phyloP scores from a whole-genome alignment of 371 early-diverging fungal species.

The Entomophthora muscae region DNA sequence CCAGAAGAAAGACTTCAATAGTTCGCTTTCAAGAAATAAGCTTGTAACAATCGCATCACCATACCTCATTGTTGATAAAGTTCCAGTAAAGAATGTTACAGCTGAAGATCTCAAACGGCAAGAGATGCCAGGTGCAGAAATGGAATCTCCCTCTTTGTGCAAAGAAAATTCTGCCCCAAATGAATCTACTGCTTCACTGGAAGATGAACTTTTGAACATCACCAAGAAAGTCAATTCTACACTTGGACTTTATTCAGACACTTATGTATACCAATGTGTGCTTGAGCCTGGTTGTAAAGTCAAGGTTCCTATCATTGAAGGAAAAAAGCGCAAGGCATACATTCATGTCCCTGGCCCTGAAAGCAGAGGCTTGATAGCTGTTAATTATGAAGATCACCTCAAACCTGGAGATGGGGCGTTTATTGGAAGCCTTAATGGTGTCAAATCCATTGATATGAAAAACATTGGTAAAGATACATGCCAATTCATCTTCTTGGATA shows the following conservation, averaged over 20 bases:
- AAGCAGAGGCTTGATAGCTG: neutral
- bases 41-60: constrained; percentile 1
- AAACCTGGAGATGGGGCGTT: constrained; percentile 7
- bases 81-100: neutral
- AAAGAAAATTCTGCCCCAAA: neutral
- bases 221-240: neutral
- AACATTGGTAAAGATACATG: neutral
- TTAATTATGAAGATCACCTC: constrained; percentile 1
- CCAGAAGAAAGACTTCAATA: neutral
- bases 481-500: neutral
- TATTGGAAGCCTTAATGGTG: neutral
- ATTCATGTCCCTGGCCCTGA: constrained; percentile 3
- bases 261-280: constrained; percentile 1
- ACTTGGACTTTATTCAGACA: constrained; percentile 1
- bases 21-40: neutral
- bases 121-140: neutral
- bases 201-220: neutral
- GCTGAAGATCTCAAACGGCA: neutral
- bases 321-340: neutral
- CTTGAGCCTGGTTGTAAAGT: constrained; percentile 2
- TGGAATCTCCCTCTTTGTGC: neutral
- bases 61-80: constrained; percentile 1
- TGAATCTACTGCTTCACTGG: neutral
- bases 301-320: neutral
- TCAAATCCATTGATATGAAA: neutral